Percentiles rank a stretch among this genome's conserved stretches.
These are phyloP conservation scores for Rhodosporidiobolus odoratus DNA, from an alignment of 768 basidiomycete species.

Conservation along the genomic window DNA sequence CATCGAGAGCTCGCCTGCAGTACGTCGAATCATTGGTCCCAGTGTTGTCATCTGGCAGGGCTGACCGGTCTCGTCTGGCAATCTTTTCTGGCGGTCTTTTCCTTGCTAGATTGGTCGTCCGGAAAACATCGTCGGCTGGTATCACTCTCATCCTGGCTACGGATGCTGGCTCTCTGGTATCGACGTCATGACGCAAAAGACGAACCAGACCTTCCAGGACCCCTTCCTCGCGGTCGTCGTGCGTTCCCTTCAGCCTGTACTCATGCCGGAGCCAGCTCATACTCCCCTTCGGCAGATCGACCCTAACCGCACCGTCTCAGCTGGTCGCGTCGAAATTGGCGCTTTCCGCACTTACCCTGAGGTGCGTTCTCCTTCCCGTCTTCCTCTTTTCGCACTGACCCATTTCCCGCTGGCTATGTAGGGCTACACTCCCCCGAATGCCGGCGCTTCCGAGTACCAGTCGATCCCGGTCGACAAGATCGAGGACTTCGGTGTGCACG, in stretches of 20 bases:
- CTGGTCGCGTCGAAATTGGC: slow-evolving; percentile 97
- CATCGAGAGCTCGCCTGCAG: slow-evolving; percentile 72
- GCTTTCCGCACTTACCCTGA: slow-evolving; percentile 97
- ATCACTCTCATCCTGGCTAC: slow-evolving; percentile 97
- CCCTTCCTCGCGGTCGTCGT: slow-evolving; percentile 97
- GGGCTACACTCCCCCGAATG: slow-evolving; percentile 75
- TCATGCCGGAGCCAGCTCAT: background rate
- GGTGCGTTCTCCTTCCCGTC: slow-evolving; percentile 37
- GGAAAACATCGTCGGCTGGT: slow-evolving; percentile 88
- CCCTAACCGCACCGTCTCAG: slow-evolving; percentile 95
- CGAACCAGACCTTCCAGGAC: slow-evolving; percentile 89
- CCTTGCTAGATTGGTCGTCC: slow-evolving; percentile 40
- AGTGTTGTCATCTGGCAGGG: background rate
- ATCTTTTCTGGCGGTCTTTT: background rate
- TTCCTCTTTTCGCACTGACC: background rate
- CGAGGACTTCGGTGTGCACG: slow-evolving; percentile 98
- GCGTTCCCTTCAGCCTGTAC: slow-evolving; percentile 44
- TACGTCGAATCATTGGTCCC: slow-evolving; percentile 43
- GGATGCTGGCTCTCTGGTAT: slow-evolving; percentile 99
- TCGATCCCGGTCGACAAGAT: slow-evolving; percentile 95
- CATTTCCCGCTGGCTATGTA: slow-evolving; percentile 24
- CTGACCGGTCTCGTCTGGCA: too few species aligned
- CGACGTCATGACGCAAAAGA: slow-evolving; percentile 94
- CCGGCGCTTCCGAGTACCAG: slow-evolving; percentile 75
- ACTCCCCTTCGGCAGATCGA: slow-evolving; percentile 62